Base-by-base conservation (phyloP, 352 stramenopile species). In the Pythium diclinum region DNA sequence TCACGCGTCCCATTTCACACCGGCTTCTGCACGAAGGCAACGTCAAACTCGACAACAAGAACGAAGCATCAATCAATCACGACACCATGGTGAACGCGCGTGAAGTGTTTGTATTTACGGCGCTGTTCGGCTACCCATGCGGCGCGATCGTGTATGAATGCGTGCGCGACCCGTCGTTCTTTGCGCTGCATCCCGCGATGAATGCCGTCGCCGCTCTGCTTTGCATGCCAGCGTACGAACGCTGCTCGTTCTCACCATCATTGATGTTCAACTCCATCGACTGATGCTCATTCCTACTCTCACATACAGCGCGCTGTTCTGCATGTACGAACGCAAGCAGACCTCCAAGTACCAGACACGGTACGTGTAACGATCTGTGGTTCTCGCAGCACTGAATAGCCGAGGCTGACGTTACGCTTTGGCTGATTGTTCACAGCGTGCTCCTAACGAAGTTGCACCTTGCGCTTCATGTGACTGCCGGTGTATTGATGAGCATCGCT, bases 391-490 rank as follows among this genome's bases (percentile, higher is more conserved):
- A 4, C 53, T 42, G n/a, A 13, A 16, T 32, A 36, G n/a, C 33
- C 25, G 38, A 34, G 8, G n/a, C 6, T 8, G 34, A 32, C 21
- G 3, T 61, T 56, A 36, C 28, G 42, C n/a, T 13, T 23, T 49
- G 42, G 5, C 17, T 9, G 36, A 48, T 0, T 62, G n/a, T 0
- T 0, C 52, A 4, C 57, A 90, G 81, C 36, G 71, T 85, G 23
- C 71, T 69, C 60, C 44, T 89, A 34, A 83, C 80, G 16, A 79
- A 89, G 69, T 54, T 82, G 49, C 83, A 91, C 36, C 62, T 91
- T 19, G 49, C 74, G 11, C 65, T 88, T 21, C 84, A 87, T 52
- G 33, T 85, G 44, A 42, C 51, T 30, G 80, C 80, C 7, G 66
- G 58, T 42, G 46, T 76, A 23, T 64, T 88, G 28, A 63, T 91